These are phyloP conservation scores for Liquidambar formosana DNA, from an alignment of 164 flowering plant species.

Conservation along the genomic window DNA sequence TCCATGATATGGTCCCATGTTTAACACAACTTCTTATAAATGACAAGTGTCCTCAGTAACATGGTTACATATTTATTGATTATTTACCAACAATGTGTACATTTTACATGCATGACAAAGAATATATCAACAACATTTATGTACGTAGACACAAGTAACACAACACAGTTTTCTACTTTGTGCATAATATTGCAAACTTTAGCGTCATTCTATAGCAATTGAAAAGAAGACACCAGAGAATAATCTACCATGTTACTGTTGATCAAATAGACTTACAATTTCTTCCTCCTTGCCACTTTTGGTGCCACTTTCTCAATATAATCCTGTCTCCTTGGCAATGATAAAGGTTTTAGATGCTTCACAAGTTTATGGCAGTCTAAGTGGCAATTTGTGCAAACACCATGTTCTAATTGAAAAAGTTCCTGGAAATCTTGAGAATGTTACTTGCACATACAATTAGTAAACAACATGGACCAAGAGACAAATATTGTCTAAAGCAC, in stretches of 20 bases:
- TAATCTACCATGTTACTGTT: background rate
- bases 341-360: constrained; percentile 52
- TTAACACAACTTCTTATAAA: background rate
- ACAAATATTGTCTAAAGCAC: background rate
- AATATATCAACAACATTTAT: background rate
- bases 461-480: background rate
- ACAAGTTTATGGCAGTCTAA: constrained; percentile 87
- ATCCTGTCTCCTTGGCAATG: constrained; percentile 46
- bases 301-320: constrained; percentile 74
- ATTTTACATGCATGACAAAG: background rate
- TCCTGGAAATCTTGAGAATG: constrained; percentile 45
- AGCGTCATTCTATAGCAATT: background rate
- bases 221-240: background rate
- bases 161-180: background rate
- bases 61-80: background rate
- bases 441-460: background rate
- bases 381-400: constrained; percentile 76
- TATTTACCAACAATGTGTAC: background rate
- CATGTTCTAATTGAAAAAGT: constrained; percentile 81
- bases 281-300: constrained; percentile 52
- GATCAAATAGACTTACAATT: constrained; percentile 54
- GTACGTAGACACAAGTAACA: background rate
- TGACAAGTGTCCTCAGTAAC: background rate
- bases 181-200: background rate
- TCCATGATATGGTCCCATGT: background rate